Evolutionary conservation across 2,329 filamentous ascomycete species (phyloP), one percentile per base, ranked within the genome.

Genomic region (Phyllosticta paracitricarpa): DNA sequence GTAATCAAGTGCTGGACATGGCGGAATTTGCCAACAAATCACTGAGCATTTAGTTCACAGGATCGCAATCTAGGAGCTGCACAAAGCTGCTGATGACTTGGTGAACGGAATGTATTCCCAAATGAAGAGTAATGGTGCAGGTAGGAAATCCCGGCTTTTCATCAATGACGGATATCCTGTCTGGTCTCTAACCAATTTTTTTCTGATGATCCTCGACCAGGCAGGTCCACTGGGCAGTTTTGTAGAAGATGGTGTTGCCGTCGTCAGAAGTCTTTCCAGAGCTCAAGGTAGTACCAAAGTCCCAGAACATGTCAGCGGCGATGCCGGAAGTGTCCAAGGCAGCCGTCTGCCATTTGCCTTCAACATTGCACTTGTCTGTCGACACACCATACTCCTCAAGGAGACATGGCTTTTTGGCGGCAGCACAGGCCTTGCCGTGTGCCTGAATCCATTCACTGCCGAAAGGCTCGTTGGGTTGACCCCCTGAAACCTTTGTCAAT

Each of bases 371-470:
- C 57, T 71, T 67, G 5, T 71, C 63, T 4, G 59, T 51, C 4
- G 64, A 63, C 6, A 70, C 66, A 9, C 73, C 73, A 57, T 76
- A 77, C 62, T 77, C 74, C 60, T 77, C 75, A 19, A 76, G 68
- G 19, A 77, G 61, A 57, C 72, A 70, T 2, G 75, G 74, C 63
- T 77, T 78, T 35, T 71, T 72, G n/a, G 71, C 64, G 26, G 69
- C 61, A 58, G 66, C 62, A 52, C 75, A 76, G 48, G 72, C 67
- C 19, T 66, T 68, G 35, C 72, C 78, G 64, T 83, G 80, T 8
- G 76, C 70, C 10, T 68, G 67, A 60, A 81, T 75, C 79, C 79
- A 82, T 7, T 70, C 69, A 55, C 74, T 75, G 12, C 78, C 81
- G 72, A 75, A 71, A 10, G 58, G 58, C 26, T 66, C 60, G 61